Conservation (phyloP, 2,329 filamentous ascomycete genomes). For the Pseudopithomyces chartarum region DNA sequence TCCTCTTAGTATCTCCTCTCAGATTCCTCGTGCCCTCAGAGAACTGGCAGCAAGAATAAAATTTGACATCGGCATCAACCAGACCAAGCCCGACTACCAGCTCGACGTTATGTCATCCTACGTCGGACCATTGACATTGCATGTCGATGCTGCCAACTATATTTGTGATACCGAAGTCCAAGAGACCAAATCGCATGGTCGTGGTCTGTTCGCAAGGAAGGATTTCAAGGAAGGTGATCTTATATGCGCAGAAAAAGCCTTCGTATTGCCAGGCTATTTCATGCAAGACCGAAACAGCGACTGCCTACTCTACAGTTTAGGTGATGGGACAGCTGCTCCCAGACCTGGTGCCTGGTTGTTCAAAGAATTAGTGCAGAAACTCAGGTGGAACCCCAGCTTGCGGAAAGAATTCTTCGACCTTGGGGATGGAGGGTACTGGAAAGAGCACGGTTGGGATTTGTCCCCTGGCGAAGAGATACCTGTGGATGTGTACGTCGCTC, state of each 20-base stretch:
- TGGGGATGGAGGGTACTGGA: constrained; percentile 37
- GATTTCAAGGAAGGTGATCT: constrained; percentile 57
- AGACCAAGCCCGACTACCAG: constrained; percentile 19
- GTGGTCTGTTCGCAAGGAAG: constrained; percentile 57
- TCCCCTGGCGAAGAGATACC: constrained; percentile 23
- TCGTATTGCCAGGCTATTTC: constrained; percentile 48
- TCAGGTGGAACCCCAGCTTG: constrained; percentile 49
- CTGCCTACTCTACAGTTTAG: constrained; percentile 24
- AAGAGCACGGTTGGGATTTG: constrained; percentile 39
- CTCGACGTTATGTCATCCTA: constrained; percentile 24
- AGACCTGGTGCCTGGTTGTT: constrained; percentile 51
- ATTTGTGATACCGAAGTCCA: constrained; percentile 38
- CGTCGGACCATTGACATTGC: constrained; percentile 26
- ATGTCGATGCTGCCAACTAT: constrained; percentile 31
- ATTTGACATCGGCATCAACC: constrained; percentile 26
- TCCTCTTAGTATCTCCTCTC: constrained; percentile 16
- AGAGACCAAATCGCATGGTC: constrained; percentile 47
- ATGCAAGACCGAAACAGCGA: constrained; percentile 26
- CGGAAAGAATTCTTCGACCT: constrained; percentile 41
- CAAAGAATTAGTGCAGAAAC: constrained; percentile 51
- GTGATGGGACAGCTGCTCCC: constrained; percentile 31
- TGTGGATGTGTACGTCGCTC: constrained; percentile 48
- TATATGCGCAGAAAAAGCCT: constrained; percentile 62
- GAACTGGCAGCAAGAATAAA: constrained; percentile 28
- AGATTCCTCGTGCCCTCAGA: constrained; percentile 19